Evolutionary conservation across 768 basidiomycete species (phyloP), one percentile per base, ranked within the genome.

Genomic region (Boletus barrowsii): DNA sequence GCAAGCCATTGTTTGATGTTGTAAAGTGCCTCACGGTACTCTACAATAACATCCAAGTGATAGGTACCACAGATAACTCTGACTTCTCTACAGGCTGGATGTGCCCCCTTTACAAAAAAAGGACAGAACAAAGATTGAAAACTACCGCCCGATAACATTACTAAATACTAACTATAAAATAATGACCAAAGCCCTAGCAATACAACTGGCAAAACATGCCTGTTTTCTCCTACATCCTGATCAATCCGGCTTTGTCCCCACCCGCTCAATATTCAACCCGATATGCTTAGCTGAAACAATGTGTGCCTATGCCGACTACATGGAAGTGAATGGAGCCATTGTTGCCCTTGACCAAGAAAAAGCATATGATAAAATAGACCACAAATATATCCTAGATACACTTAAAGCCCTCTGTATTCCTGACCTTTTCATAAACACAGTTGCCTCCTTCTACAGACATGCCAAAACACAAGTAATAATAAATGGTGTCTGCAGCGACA

Each of bases 241-340:
- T 60, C 76, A 77, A 55, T 68, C 75, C 0, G 76, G 76, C 0
- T 79, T 79, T 26, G 60, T 79, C 0, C 62, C 52, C 5, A 26
- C 5, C 0, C 20, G 73, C 8, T 52, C 54, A 0, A 74, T 79
- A 5, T 56, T 53, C 0, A 65, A 78, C 62, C 72, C 74, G 0
- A 73, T 66, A 0, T 20, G 63, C 1, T 64, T 75, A 0, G 51
- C 64, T 0, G 52, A 69, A 32, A 17, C 62, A 0, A 64, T 76
- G 30, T 61, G 69, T 0, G 29, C 62, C 3, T 53, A 47, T 1
- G 20, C 30, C 0, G 20, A 53, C 0, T 64, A 64, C 10, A 60
- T 57, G n/a, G 61, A 66, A 29, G 51, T 51, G 42, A 59, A 75
- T 22, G 65, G 74, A 0, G 26, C 47, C 0, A 71, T 76, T 0